phyloP scores from a whole-genome alignment of 2,329 filamentous ascomycete genomes.

The Botryosphaeria dothidea region DNA sequence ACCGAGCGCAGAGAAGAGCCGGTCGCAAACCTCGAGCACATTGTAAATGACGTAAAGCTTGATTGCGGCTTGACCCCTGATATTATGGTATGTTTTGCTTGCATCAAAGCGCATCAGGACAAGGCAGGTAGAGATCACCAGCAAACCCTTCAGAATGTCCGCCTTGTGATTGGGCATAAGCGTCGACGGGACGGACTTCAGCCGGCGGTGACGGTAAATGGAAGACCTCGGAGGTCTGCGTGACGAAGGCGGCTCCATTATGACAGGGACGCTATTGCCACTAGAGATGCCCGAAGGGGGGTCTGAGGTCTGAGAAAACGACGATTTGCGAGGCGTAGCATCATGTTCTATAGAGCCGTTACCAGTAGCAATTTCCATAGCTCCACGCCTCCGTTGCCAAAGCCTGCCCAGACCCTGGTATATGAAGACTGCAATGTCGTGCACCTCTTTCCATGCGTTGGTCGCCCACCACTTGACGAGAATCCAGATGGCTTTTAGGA shows the following conservation, averaged over 20 bases:
- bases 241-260: conserved; percentile 28
- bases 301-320: conserved; percentile 22
- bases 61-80: conserved; percentile 92
- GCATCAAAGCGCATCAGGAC: conserved; percentile 90
- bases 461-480: conserved; percentile 77
- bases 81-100: conserved; percentile 96
- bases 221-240: conserved; percentile 34
- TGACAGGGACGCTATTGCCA: conserved; percentile 22
- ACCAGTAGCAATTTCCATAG: conserved; percentile 33
- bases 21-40: conserved; percentile 88
- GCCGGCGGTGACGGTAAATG: conserved; percentile 64
- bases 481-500: conserved; percentile 76
- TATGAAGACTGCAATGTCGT: conserved; percentile 73
- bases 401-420: conserved; percentile 77
- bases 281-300: conserved; percentile 18
- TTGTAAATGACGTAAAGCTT: conserved; percentile 99
- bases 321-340: conserved; percentile 30
- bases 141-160: conserved; percentile 84
- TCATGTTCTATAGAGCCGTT: not conserved
- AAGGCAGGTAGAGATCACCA: conserved; percentile 83
- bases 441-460: conserved; percentile 69
- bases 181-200: conserved; percentile 81
- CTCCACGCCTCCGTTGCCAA: conserved; percentile 64
- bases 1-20: conserved; percentile 84
- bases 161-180: conserved; percentile 90